phyloP scores from a whole-genome alignment of 2,329 filamentous ascomycete species.

The Aspergillus fischeri region DNA sequence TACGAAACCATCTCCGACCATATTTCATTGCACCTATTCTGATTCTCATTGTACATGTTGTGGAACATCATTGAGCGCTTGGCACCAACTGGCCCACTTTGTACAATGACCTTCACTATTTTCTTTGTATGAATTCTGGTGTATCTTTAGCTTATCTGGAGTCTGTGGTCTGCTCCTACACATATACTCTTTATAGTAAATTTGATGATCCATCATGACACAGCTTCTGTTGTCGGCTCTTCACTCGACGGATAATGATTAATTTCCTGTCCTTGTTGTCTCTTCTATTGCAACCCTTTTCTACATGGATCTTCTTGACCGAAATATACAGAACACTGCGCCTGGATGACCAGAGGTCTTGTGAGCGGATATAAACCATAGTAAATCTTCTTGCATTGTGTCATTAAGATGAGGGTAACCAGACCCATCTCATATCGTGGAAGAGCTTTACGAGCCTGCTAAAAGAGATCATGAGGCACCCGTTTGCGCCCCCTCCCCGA shows the following conservation, averaged over 20 bases:
- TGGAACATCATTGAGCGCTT: not conserved
- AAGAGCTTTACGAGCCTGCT: not conserved
- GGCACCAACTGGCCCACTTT: not conserved
- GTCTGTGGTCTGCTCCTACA: not conserved
- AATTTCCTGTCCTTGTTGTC: slow-evolving; percentile 4
- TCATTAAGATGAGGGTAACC: not conserved
- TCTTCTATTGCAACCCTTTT: not conserved
- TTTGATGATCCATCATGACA: slow-evolving; percentile 17
- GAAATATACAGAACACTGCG: not conserved
- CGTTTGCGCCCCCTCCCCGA: slow-evolving; percentile 25
- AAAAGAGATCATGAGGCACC: slow-evolving; percentile 9
- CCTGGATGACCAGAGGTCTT: not conserved
- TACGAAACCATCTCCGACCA: not conserved
- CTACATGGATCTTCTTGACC: not conserved
- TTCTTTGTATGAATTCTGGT: not conserved
- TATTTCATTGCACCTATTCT: not conserved
- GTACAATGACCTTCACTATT: not conserved
- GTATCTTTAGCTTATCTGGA: not conserved
- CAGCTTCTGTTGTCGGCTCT: slow-evolving; percentile 9
- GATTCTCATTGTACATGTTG: not conserved
- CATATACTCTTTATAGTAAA: not conserved
- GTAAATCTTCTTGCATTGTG: not conserved
- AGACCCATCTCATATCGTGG: not conserved
- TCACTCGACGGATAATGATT: not conserved
- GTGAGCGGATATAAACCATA: not conserved